Conservation (phyloP, 305 asterid genomes). For the Fraxinus sp. region DNA sequence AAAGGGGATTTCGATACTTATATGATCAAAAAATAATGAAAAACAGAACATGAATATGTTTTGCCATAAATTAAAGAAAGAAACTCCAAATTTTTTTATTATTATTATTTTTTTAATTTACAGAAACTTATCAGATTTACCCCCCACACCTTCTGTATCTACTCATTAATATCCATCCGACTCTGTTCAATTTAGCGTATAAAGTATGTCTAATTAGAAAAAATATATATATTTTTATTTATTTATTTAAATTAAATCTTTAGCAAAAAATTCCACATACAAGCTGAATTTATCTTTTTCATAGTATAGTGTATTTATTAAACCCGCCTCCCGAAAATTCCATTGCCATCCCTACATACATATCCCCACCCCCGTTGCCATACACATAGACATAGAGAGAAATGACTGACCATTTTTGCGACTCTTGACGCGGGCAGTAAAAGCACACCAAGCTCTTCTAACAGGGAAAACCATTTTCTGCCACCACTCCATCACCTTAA, state of each 20-base stretch:
- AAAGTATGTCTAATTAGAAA: background rate
- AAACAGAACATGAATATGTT: background rate
- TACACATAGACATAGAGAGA: background rate
- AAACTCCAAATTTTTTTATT: background rate
- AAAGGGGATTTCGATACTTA: background rate
- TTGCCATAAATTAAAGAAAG: background rate
- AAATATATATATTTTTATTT: background rate
- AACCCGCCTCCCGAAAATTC: background rate
- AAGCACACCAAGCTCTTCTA: slow-evolving; percentile 69
- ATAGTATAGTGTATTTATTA: background rate
- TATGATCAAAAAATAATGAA: background rate
- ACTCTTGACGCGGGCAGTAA: slow-evolving; percentile 68
- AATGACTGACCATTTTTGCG: slow-evolving; percentile 61
- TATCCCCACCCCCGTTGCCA: background rate
- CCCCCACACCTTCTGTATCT: background rate
- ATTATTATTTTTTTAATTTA: background rate
- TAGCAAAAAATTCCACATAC: background rate
- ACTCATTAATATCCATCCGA: background rate
- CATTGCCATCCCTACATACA: background rate
- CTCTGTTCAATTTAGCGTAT: background rate
- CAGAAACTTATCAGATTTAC: background rate
- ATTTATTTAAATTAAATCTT: background rate
- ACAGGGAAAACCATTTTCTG: slow-evolving; percentile 81
- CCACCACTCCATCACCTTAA: slow-evolving; percentile 79
- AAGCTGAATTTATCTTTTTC: background rate